Base-by-base conservation (phyloP, 2,329 filamentous ascomycete genomes). In the Alternaria postmessia region DNA sequence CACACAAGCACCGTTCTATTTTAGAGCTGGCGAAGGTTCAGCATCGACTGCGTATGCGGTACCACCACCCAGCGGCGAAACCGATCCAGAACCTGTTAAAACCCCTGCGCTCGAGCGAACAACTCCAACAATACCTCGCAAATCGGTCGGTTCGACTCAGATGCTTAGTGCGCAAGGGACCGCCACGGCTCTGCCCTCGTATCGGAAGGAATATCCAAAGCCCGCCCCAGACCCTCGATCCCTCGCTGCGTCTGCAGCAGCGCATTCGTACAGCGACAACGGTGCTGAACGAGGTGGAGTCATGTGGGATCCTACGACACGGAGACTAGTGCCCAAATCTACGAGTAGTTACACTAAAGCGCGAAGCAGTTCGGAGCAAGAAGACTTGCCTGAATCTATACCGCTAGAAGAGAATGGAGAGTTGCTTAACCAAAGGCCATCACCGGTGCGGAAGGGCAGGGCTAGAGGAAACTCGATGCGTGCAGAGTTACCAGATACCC, bases 181-280 rank as follows among this genome's bases (percentile, higher is more conserved):
- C 22, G 54, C 36, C 26, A 64, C 70, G 11, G 51, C 56, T 18
- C 64, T 77, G 46, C 76, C 80, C 20, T 75, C 80, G 0, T 85
- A 85, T 65, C 79, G 84, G 62, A 84, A 82, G 61, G 83, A 85
- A 62, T 85, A 84, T 63, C 82, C 83, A 4, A 66, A 66, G 18
- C 46, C 68, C 14, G 42, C 60, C 1, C 41, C 62, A 16, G 69
- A 73, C 43, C 52, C 70, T 26, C 74, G 71, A 11, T 46, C 62
- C 18, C 52, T 75, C 30, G 72, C 75, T 39, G 67, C 70, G 22
- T 73, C 75, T 18, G 75, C 76, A 28, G 74, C 76, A 18, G 69
- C 74, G 7, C 70, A 70, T 54, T 75, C 74, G 14, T 75, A 71
- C 52, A 68, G 61, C 24, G 72, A 75, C 30, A 51, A 62, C 24